Evolutionary conservation across 2,329 filamentous ascomycete species (phyloP), one percentile per base, ranked within the genome.

Genomic region (Ceratocystis papillata): DNA sequence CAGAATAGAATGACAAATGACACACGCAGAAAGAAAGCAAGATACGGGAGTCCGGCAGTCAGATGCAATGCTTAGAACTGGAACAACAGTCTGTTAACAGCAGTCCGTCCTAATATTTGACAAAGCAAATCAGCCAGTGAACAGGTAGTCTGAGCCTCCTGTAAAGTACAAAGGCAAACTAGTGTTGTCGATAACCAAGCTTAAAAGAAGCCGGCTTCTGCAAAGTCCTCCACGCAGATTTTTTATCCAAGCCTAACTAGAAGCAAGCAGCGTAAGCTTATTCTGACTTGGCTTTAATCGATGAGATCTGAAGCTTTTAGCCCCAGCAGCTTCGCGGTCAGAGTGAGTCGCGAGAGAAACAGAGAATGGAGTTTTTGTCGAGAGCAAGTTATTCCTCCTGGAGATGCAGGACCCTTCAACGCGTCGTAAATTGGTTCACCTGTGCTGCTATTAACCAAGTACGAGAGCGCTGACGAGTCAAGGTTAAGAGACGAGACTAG

Each of bases 11-110:
- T 30, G 22, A 28, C 28, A 22, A 60, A 62, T 62, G 25, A 61
- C 57, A 61, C 33, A 63, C 44, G 17, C 46, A 55, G 22, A 62
- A 65, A 65, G 41, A 45, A 53, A 66, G 46, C 57, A 62, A 62
- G 30, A 59, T n/a, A 59, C 22, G 55, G 33, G 55, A n/a, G 30
- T 59, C 55, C 20, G 55, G 55, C 30, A 59, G 30, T 59, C 55
- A 59, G 33, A 37, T 59, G 55, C 55, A 59, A 37, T 59, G 55
- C 55, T 59, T 28, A 25, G 48, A 28, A 53, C 48, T 41, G 37
- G 37, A 41, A 41, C 37, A 41, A 41, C 37, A 41, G 37, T 41
- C 37, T 25, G 48, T 53, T 22, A 59, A 25, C 28, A 59, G 28
- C n/a, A 25, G 50, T 28, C 50, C 50, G 50, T 15, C 15, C 55